Conservation (phyloP, 306 rosid species). For the Pyrus communis region DNA sequence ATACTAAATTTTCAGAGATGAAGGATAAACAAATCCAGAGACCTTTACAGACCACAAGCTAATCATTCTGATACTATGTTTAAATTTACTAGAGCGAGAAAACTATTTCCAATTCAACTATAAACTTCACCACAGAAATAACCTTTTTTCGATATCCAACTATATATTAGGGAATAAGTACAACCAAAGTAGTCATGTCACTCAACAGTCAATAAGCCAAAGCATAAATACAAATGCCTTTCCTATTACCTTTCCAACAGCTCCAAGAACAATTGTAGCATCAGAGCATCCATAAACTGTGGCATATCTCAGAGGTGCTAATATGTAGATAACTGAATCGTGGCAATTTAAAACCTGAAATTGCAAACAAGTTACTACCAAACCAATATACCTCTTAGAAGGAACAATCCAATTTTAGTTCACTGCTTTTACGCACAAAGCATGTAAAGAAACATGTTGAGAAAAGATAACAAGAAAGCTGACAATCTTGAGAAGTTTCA, state of each 20-base stretch:
- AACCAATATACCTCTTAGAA: not conserved
- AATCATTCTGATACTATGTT: not conserved
- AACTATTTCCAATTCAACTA: not conserved
- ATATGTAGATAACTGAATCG: slow-evolving; percentile 64
- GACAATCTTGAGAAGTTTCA: not conserved
- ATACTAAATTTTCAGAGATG: not conserved
- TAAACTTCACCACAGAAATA: not conserved
- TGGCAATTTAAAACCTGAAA: slow-evolving; percentile 91
- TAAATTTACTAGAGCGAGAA: not conserved
- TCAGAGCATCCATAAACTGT: slow-evolving; percentile 96
- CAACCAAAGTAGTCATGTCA: not conserved
- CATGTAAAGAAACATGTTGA: not conserved
- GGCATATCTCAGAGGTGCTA: slow-evolving; percentile 92
- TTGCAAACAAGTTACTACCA: slow-evolving; percentile 6
- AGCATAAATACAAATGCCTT: not conserved
- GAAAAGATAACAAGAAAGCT: not conserved
- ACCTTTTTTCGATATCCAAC: not conserved
- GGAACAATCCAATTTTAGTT: not conserved
- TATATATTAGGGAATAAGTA: not conserved
- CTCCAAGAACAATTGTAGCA: slow-evolving; percentile 88
- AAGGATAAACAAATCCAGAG: not conserved
- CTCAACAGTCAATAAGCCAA: not conserved
- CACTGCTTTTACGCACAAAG: not conserved
- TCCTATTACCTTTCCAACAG: slow-evolving; percentile 92
- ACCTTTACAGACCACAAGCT: not conserved